Percentiles rank a stretch among this genome's conserved stretches.
Conservation (phyloP, 2,329 filamentous ascomycete species). For the Massarina eburnea region DNA sequence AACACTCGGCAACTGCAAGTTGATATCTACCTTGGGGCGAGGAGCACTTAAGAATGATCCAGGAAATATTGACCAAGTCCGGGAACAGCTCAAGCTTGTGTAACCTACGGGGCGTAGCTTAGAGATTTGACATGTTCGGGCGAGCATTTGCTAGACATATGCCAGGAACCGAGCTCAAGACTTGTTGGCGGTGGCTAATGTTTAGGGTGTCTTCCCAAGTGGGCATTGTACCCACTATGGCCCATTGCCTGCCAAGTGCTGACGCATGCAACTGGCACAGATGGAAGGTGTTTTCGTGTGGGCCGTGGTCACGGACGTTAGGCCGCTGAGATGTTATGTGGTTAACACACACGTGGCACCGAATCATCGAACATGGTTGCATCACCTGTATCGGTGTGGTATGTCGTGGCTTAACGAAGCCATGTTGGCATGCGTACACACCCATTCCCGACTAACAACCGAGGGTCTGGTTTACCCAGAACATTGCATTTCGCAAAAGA, state of each 20-base stretch:
- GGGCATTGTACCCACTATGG: not conserved
- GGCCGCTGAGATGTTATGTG: not conserved
- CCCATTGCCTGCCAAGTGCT: not conserved
- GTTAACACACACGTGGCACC: not conserved
- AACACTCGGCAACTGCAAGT: not conserved
- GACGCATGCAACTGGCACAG: not conserved
- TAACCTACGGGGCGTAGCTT: not conserved
- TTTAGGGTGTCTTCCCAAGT: not conserved
- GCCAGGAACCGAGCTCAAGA: not conserved
- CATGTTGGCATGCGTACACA: too few species aligned
- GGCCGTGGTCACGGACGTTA: not conserved
- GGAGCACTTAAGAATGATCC: not conserved
- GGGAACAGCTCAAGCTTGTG: not conserved
- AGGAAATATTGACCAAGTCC: not conserved
- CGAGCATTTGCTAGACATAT: not conserved
- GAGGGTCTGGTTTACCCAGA: not conserved
- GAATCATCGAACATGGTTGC: not conserved
- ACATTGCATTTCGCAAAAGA: not conserved
- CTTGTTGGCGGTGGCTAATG: not conserved
- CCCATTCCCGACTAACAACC: too few species aligned
- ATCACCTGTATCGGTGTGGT: not conserved
- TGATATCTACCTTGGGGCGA: not conserved
- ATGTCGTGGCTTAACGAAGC: not conserved
- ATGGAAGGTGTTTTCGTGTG: not conserved
- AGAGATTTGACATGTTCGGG: not conserved